Base-by-base conservation (phyloP, 352 stramenopile genomes). In the Pythium monospermum region DNA sequence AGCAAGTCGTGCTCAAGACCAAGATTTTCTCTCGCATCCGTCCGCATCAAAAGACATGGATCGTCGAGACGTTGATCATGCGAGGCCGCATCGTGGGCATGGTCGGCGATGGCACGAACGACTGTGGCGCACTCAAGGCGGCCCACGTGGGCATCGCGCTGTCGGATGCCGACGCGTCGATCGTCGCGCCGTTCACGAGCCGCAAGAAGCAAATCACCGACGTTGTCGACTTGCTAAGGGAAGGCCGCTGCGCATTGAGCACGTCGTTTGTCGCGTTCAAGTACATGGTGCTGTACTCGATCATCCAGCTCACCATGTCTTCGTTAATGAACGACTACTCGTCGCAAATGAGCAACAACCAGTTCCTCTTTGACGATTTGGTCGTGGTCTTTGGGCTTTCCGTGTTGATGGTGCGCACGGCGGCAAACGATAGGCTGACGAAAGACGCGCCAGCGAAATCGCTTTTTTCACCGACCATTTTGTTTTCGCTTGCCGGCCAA, bases 231-330 rank as follows among this genome's bases (percentile, higher is more conserved):
- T 54, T 98, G 19, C 48, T 97, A 11, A 74, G 71, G 26, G 91
- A 98, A 66, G 91, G 91, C 28, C 80, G 89, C 16, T 93, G 87
- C 40, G 83, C 89, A 26, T 71, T 98, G 15, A 91, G 84, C 49
- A 92, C 87, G 35, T 85, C 91, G 23, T 90, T 97, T 23, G 71
- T 88, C 6, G 69, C 71, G 4, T 97, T 96, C 68, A 91, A 95
- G 46, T 97, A 85, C 60, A 93, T 96, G 79, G 87, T 97, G 38
- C 73, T 97, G 39, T 97, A 96, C 70, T 87, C 85, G 40, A 81
- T 96, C 58, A 77, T 96, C 30, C 82, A 95, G 59, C 71, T 90
- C 16, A 86, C 76, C 12, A 59, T 88, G 58, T 67, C 77, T 30
- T 73, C 76, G 23, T 55, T 83, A 6, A 80, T 89, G 75, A 83